Conservation (phyloP, 345 rosid species). For the Corchorus olitorius region DNA sequence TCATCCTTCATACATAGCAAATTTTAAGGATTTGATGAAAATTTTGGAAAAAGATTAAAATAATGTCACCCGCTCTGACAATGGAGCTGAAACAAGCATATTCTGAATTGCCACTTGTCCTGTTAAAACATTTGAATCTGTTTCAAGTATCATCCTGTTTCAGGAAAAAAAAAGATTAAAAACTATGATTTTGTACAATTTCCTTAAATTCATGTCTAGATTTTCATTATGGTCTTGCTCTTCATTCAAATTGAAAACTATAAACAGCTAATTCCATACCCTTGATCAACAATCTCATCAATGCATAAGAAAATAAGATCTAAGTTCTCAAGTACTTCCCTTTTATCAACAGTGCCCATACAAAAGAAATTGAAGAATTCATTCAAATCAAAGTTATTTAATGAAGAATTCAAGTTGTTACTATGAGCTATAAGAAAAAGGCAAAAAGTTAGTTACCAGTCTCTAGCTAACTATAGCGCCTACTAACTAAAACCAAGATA, state of each 20-base stretch:
- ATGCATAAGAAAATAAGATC: conserved; percentile 85
- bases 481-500: no score
- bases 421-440: no score
- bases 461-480: no score
- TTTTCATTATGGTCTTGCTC: not conserved
- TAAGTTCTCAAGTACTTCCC: conserved; percentile 86
- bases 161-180: conserved; percentile 5
- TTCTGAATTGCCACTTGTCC: conserved; percentile 84
- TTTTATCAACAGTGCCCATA: conserved; percentile 82
- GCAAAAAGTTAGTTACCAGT: no score
- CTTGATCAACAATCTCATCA: conserved; percentile 91
- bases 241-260: no score
- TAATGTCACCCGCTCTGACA: conserved; percentile 79
- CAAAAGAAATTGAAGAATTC: not conserved
- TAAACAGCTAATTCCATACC: conserved; percentile 42
- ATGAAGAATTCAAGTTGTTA: no score
- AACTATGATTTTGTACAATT: not conserved
- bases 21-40: not conserved
- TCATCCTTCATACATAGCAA: not conserved
- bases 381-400: no score
- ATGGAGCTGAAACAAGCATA: conserved; percentile 69
- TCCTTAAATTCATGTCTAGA: no score
- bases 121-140: conserved; percentile 73
- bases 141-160: conserved; percentile 83
- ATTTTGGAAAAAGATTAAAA: not conserved